Conservation (phyloP, 306 rosid genomes). For the Bauhinia variegata region DNA sequence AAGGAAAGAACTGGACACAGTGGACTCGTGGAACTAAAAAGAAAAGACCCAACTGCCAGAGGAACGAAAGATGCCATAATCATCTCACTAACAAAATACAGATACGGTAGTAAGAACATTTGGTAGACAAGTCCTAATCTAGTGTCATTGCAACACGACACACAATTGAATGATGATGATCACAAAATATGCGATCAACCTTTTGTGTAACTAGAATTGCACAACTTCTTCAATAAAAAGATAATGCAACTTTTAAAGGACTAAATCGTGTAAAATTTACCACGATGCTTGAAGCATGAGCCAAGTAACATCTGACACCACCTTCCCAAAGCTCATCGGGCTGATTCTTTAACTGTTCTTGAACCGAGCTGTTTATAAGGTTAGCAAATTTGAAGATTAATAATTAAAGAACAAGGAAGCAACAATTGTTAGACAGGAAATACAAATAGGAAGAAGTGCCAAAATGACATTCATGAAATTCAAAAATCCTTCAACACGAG, state of each 20-base stretch:
- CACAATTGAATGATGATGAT: too few species aligned
- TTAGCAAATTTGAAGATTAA: neutral
- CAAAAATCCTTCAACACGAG: conserved; percentile 26
- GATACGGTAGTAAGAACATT: too few species aligned
- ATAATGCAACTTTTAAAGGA: neutral
- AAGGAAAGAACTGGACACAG: too few species aligned
- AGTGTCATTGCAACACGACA: too few species aligned
- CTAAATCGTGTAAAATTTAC: conserved; percentile 51
- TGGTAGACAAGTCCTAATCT: too few species aligned
- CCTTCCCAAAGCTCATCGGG: conserved; percentile 99
- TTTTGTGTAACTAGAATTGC: too few species aligned
- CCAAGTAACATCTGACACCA: conserved; percentile 81
- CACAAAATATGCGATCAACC: too few species aligned
- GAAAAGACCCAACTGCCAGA: too few species aligned
- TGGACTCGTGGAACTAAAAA: too few species aligned
- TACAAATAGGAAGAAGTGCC: neutral
- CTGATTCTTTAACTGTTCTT: conserved; percentile 77
- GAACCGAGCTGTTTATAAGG: conserved; percentile 81
- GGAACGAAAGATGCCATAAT: too few species aligned
- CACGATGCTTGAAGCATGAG: conserved; percentile 84
- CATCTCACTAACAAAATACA: too few species aligned
- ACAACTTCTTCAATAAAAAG: too few species aligned
- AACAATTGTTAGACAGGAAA: neutral
- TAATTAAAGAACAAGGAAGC: conserved; percentile 8
- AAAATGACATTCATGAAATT: neutral